Evolutionary conservation across 208 protist species (phyloP), one percentile per base, ranked within the genome.

Genomic region (Herpetomonas muscarum): DNA sequence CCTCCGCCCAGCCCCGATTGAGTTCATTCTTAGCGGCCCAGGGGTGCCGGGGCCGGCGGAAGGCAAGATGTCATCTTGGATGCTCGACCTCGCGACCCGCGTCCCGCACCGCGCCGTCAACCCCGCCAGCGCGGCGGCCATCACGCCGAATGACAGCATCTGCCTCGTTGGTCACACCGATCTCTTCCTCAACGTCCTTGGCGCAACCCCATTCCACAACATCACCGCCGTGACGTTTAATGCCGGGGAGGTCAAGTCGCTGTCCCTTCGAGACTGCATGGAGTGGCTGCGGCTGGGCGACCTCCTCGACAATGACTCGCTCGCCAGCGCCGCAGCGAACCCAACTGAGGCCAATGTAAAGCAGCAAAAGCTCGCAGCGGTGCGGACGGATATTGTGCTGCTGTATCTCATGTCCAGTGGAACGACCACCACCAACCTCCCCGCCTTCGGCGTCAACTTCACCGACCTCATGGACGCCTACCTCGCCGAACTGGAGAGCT

Each of bases 71-170:
- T 82, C 79, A 5, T 65, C 79, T 5, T 90, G 74, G 74, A 62
- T 84, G 59, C 71, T 92, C 12, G 85, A 92, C 65, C 79, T 92
- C 24, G 79, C 85, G 15, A 74, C 80, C 15, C 67, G 85, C 13
- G 46, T 70, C 7, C n/a, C 61, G 19, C 49, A 44, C 3, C 62
- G 67, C 7, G 42, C 67, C 3, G 41, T 60, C 12, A 25, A 46
- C 15, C 73, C 70, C 0, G 30, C 47, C 49, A 19, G 49, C 12
- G 61, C 41, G 37, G 21, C 70, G 0, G 32, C 59, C 26, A 50
- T 81, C 26, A 76, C 66, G 1, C 34, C 59, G 37, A 74, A 73
- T 42, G 81, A 92, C 32, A 72, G 71, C 9, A 32, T 92, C 51
- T 89, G 80, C 41, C 56, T 92, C n/a, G 64, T 86, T 31, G 81